Evolutionary conservation across 495 filamentous ascomycete genomes (phyloP).

Genomic region (Tuber aestivum): DNA sequence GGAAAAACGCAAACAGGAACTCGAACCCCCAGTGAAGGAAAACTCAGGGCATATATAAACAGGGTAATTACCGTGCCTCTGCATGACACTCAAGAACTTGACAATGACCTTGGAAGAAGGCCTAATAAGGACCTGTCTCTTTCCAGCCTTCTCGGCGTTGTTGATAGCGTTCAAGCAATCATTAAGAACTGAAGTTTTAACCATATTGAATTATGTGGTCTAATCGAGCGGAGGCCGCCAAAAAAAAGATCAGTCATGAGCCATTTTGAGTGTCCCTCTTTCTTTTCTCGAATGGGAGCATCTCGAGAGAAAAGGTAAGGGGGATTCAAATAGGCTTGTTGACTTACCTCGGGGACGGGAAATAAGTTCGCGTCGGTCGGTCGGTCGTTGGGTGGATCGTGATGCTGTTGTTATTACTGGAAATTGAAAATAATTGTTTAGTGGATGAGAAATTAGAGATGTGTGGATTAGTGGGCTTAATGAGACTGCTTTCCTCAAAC

Average conservation of each 20-base stretch:
- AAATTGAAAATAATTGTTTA: neutral
- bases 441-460: neutral
- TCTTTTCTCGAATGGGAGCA: slow-evolving; percentile 37
- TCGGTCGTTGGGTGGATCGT: slow-evolving; percentile 9
- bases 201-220: slow-evolving; percentile 96
- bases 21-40: neutral
- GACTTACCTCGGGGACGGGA: slow-evolving; percentile 24
- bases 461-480: neutral
- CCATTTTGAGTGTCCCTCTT: slow-evolving; percentile 45
- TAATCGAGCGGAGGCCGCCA: slow-evolving; percentile 48
- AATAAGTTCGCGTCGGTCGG: slow-evolving; percentile 15
- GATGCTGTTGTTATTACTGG: neutral
- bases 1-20: neutral
- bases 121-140: slow-evolving; percentile 94
- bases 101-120: slow-evolving; percentile 98
- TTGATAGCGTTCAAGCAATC: slow-evolving; percentile 99
- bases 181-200: slow-evolving; percentile 96
- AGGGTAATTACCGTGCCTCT: slow-evolving; percentile 83
- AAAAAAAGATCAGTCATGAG: slow-evolving; percentile 34
- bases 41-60: slow-evolving; percentile 15
- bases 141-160: slow-evolving; percentile 99
- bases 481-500: neutral
- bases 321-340: slow-evolving; percentile 43
- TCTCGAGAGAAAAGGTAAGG: slow-evolving; percentile 41
- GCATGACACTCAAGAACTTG: slow-evolving; percentile 98